phyloP scores from a whole-genome alignment of 441 rosid genomes.

The Pelargonium cotyledonis region DNA sequence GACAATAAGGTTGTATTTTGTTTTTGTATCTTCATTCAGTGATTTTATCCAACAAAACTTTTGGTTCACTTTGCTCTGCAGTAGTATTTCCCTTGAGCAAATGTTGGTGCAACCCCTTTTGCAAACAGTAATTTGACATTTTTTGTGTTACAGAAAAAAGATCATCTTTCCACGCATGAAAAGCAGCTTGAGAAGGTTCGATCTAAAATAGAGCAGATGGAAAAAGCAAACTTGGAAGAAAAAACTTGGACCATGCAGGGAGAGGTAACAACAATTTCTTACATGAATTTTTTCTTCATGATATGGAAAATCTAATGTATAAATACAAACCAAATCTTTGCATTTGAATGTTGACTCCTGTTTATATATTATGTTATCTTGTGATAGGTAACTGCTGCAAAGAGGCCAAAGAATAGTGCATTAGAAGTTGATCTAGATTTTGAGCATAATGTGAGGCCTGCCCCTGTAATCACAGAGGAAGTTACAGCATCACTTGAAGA shows the following conservation, averaged over 20 bases:
- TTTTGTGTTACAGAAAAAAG: conserved; percentile 34
- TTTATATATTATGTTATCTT: conserved; percentile 13
- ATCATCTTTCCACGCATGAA: conserved; percentile 66
- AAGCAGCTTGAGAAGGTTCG: conserved; percentile 47
- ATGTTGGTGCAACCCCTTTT: background rate
- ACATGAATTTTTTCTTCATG: background rate
- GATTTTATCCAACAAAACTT: background rate
- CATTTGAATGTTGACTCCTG: background rate
- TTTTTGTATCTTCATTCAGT: conserved; percentile 3
- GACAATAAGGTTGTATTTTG: conserved; percentile 29
- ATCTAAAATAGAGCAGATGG: conserved; percentile 71
- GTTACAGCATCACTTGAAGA: conserved; percentile 84
- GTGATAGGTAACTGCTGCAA: conserved; percentile 68
- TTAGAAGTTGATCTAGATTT: conserved; percentile 90
- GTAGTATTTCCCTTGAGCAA: background rate
- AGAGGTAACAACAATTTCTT: conserved; percentile 53
- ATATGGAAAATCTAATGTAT: background rate
- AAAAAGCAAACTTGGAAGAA: conserved; percentile 74
- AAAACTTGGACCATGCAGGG: conserved; percentile 95
- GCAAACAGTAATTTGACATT: background rate
- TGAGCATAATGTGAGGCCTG: conserved; percentile 90
- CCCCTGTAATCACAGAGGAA: conserved; percentile 93
- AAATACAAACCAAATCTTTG: background rate
- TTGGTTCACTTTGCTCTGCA: background rate
- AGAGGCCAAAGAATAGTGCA: conserved; percentile 88